Base-by-base conservation (phyloP, 1,284 basidiomycete species). In the Ganoderma sinense region DNA sequence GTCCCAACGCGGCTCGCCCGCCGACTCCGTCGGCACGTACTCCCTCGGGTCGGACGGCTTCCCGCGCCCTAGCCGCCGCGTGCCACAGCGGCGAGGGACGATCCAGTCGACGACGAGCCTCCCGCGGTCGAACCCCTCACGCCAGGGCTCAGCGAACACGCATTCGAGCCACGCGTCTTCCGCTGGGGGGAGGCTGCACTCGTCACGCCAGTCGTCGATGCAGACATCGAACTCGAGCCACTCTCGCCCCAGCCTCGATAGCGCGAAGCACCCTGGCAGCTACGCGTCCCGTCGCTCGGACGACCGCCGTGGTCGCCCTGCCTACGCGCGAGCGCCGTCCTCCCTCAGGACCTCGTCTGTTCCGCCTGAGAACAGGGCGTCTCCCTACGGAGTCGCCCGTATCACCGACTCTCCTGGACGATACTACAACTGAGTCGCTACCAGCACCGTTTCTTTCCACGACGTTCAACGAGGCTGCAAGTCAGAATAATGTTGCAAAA, bases 11-110 rank as follows among this genome's bases (percentile, higher is more conserved):
- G 33, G 43, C 33, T 67, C 66, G 7, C 66, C 66, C n/a, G 62
- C 61, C 29, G 66, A 63, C 40, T 67, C 66, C 20, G 45, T 63
- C 31, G 64, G 64, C 5, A 53, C 66, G 8, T 67, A 67, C 61
- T 67, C 66, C n/a, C 61, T 67, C 26, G 61, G 53, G 53, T 67
- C 66, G 2, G 66, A 67, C 61, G 66, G 66, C 53, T 67, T 67
- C 61, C 61, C 66, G 20, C 48, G 66, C 11, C 66, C 61, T 8
- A 67, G 61, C 61, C 60, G 66, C 31, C 53, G 66, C 14, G 31
- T 53, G n/a, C 36, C 66, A 31, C 61, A 67, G n/a, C 66, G 66
- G 13, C 61, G 66, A 23, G 62, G 66, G 53, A 67, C 66, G 40
- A 67, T 63, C 40, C 66, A 67, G 51, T 63, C 66, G 51, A 63